These are phyloP conservation scores for Pulveroboletus sp. DNA, from an alignment of 768 basidiomycete genomes.

Conservation along the genomic window DNA sequence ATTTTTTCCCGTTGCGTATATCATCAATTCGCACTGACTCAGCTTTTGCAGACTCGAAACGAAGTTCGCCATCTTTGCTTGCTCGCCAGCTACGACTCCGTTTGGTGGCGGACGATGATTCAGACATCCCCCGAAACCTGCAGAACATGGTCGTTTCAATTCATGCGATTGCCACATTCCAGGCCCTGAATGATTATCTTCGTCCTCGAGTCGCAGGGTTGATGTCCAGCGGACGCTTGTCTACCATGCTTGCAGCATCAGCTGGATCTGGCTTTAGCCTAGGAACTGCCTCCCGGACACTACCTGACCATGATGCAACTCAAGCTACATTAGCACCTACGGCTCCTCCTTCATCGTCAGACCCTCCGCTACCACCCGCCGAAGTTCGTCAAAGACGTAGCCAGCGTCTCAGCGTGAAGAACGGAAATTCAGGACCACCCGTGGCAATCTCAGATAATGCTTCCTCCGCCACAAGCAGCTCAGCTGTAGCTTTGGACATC, in stretches of 20 bases:
- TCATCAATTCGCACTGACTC: constrained; percentile 2
- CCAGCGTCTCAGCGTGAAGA: constrained; percentile 76
- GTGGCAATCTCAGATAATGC: constrained; percentile 11
- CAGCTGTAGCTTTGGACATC: constrained; percentile 27
- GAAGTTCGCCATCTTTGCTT: constrained; percentile 87
- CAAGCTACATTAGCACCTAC: constrained; percentile 27
- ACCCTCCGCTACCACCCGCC: constrained; percentile 34
- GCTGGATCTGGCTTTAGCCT: constrained; percentile 70
- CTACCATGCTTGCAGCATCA: constrained; percentile 88
- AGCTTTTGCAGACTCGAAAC: constrained; percentile 65
- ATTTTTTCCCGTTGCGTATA: constrained; percentile 1
- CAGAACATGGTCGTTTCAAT: constrained; percentile 95
- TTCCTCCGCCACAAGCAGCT: constrained; percentile 21
- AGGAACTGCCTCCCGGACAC: constrained; percentile 39
- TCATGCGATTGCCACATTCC: constrained; percentile 97
- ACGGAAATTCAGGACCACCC: constrained; percentile 28
- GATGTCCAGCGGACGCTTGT: constrained; percentile 59
- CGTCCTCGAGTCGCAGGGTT: constrained; percentile 83
- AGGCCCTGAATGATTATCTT: constrained; percentile 93
- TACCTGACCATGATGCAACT: constrained; percentile 32
- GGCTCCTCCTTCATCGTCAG: constrained; percentile 30
- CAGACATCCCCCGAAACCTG: constrained; percentile 80
- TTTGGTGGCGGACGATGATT: constrained; percentile 83
- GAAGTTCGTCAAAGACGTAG: constrained; percentile 68
- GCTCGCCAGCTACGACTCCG: constrained; percentile 89